Percentiles rank a stretch among this genome's conserved stretches.
Evolutionary conservation across 78 protist genomes (phyloP).

Genomic region (Polysphondylium violaceum): DNA sequence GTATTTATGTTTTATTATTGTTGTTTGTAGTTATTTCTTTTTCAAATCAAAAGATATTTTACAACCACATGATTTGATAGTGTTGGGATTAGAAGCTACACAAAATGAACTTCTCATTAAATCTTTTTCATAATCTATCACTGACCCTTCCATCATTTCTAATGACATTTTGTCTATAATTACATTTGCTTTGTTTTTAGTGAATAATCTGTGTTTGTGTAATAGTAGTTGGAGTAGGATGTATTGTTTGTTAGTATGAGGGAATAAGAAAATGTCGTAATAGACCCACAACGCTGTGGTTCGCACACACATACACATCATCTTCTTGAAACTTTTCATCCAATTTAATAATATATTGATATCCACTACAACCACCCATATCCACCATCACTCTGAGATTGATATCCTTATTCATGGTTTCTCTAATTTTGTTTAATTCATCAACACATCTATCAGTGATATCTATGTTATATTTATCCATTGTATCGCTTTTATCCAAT

Average conservation of each 20-base stretch:
- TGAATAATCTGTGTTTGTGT: slow-evolving; percentile 40
- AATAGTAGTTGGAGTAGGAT: background rate
- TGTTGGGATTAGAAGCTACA: slow-evolving; percentile 73
- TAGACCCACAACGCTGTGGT: background rate
- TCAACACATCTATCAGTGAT: slow-evolving; percentile 15
- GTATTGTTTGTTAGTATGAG: background rate
- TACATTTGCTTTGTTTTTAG: slow-evolving; percentile 42
- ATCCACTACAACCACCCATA: slow-evolving; percentile 83
- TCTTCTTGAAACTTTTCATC: slow-evolving; percentile 49
- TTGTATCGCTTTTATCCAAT: background rate
- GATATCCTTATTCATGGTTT: background rate
- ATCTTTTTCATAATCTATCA: slow-evolving; percentile 67
- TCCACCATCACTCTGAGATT: slow-evolving; percentile 77
- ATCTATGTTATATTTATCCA: slow-evolving; percentile 17
- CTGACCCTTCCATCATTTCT: slow-evolving; percentile 77
- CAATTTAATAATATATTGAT: slow-evolving; percentile 69
- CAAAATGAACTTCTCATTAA: slow-evolving; percentile 72
- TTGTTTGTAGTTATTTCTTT: background rate
- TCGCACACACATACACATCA: slow-evolving; percentile 23
- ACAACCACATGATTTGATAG: slow-evolving; percentile 79
- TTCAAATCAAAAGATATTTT: slow-evolving; percentile 80
- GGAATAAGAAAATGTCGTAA: background rate
- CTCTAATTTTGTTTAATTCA: slow-evolving; percentile 27
- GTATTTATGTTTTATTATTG: too few relatives aligned
- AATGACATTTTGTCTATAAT: slow-evolving; percentile 80